Evolutionary conservation across 2,329 filamentous ascomycete species (phyloP), one percentile per base, ranked within the genome.

Genomic region (Cercospora zeina): DNA sequence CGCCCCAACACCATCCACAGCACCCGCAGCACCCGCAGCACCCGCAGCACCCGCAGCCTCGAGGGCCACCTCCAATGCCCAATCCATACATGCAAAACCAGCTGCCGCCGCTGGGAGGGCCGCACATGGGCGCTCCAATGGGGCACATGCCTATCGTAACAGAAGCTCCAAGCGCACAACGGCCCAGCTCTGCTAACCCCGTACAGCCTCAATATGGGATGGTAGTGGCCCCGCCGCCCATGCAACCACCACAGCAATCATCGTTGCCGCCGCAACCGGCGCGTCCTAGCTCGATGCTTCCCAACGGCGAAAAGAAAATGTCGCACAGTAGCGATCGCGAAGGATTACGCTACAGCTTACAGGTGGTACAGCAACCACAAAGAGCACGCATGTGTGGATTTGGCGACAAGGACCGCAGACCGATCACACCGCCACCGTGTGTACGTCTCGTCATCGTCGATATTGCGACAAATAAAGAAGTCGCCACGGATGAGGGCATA

Each of bases 311-410:
- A 14, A 67, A 65, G 54, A 65, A 65, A 54, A 64, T 67, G 65
- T 62, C 57, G 4, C 59, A 55, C 5, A 60, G 57, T 54, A 59
- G 53, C 10, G 56, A 57, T 36, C 51, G 65, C 37, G 59, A 67
- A 19, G 65, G 67, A 11, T 70, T 71, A 56, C 62, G 57, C 27
- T 74, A 72, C 63, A 64, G 64, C n/a, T 63, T 74, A 14, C 53
- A 67, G 50, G 91, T 97, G 63, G 87, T 90, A 68, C 95, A 99
- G 79, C 92, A 97, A 76, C 95, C 95, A 55, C 84, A 91, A 71
- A 87, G 95, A 71, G 95, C 95, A 68, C 90, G 95, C 65, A 97
- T 97, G 95, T 99, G 95, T 79, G 95, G 95, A 7, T 99, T 97
- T 79, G 95, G 95, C 65, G 95, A 99, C 80, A 99, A 97, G 90